Conservation (phyloP, 2,329 filamentous ascomycete genomes). For the Fusarium phyllophilum region DNA sequence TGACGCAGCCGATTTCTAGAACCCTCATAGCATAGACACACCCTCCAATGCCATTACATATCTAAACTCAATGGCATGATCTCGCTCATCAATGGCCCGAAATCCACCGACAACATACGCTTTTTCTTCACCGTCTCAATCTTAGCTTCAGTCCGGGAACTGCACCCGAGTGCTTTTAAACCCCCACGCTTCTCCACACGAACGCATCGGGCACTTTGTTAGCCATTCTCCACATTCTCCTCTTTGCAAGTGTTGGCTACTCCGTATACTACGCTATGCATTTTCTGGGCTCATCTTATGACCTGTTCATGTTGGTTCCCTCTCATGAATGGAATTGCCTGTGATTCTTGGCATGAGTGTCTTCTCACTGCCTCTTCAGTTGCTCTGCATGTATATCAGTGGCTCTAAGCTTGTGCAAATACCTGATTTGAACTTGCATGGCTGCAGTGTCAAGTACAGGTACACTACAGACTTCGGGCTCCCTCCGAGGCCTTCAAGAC, state of each 20-base stretch:
- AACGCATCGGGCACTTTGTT: conserved; percentile 3
- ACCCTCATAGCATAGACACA: neutral
- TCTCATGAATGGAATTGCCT: neutral
- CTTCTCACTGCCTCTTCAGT: neutral
- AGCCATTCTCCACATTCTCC: conserved; percentile 20
- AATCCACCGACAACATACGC: neutral
- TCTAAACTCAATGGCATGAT: neutral
- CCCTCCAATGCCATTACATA: neutral
- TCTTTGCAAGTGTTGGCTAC: neutral
- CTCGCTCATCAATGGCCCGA: neutral
- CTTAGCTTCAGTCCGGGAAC: neutral
- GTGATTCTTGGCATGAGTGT: neutral
- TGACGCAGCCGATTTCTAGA: conserved; percentile 50
- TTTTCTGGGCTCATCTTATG: neutral
- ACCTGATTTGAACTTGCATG: neutral
- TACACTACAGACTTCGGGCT: neutral
- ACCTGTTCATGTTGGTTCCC: neutral
- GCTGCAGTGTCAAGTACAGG: neutral
- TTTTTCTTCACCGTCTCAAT: conserved; percentile 10
- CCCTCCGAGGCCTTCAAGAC: neutral
- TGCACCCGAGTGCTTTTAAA: neutral
- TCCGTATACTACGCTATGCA: neutral
- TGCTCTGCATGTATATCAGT: neutral
- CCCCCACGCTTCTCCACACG: conserved; percentile 29
- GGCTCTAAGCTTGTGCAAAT: neutral